These are phyloP conservation scores for Macroventuria anomochaeta DNA, from an alignment of 2,329 filamentous ascomycete genomes.

Conservation along the genomic window DNA sequence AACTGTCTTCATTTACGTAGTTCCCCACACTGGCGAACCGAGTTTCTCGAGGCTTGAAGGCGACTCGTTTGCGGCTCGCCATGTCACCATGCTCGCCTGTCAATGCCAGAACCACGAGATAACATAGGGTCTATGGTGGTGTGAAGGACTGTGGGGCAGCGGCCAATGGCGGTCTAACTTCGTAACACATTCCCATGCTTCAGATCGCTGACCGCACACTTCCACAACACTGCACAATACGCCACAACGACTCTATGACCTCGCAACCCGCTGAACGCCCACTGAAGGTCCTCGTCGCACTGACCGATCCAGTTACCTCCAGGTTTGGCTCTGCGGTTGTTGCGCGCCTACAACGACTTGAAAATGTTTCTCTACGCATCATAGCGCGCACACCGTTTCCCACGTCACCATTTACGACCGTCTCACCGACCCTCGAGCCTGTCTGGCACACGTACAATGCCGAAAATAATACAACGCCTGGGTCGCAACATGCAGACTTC, in stretches of 20 bases:
- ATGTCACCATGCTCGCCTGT: constrained; percentile 5
- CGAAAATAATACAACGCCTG: constrained; percentile 25
- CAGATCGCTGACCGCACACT: constrained; percentile 10
- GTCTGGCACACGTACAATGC: constrained; percentile 40
- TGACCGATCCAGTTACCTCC: constrained; percentile 69
- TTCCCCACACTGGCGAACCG: constrained; percentile 3
- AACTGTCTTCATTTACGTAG: background rate
- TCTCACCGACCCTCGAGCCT: constrained; percentile 37
- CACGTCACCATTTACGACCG: constrained; percentile 27
- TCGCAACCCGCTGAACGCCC: constrained; percentile 31
- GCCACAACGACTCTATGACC: constrained; percentile 26
- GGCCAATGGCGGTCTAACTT: constrained; percentile 33
- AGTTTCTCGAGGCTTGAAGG: background rate
- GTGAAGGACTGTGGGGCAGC: constrained; percentile 19
- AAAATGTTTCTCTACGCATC: constrained; percentile 61
- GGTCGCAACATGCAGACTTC: constrained; percentile 35
- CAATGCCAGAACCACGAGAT: constrained; percentile 3
- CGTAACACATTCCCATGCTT: constrained; percentile 18
- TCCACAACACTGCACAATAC: constrained; percentile 13
- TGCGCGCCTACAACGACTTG: constrained; percentile 71
- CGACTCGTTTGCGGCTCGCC: background rate
- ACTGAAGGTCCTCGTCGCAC: constrained; percentile 65
- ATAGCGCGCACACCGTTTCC: constrained; percentile 40
- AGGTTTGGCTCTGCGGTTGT: constrained; percentile 71
- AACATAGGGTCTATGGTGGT: constrained; percentile 1